Base-by-base conservation (phyloP, 805 yeast genomes). In the Cyberlindnera bimundalis region DNA sequence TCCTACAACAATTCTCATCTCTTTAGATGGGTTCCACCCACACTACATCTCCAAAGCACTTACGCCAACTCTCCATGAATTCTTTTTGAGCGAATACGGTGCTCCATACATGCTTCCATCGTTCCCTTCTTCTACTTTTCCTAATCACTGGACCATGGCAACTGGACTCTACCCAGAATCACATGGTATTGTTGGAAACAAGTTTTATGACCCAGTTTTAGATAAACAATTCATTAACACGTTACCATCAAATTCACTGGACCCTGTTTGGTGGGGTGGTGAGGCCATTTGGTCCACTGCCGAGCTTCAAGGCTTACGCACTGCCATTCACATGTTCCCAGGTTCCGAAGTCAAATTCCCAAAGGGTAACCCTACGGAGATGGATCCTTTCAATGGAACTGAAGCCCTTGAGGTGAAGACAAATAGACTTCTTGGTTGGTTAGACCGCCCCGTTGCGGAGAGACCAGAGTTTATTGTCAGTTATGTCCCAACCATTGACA, bases 301-400 rank as follows among this genome's bases (percentile, higher is more conserved):
- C 0, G 68, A 67, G 21, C 59, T 60, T 15, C 84, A 84, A 44
- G 81, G 79, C 6, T 72, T 82, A 2, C 65, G 65, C 3, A 63
- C 83, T 5, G 95, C 89, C 0, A 82, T 87, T n/a, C 95, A 89
- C 61, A 89, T 88, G 96, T 90, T 95, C 95, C 96, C 96, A 0
- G 96, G 96, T 2, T 79, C 89, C 43, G 96, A 88, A 52, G 95
- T 80, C 7, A 71, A 73, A 19, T 78, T 74, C 55, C 64, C 63
- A 26, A 42, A 56, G 41, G 68, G 75, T 40, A 73, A 70, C 17
- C 80, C 84, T 2, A 56, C 72, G 41, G 73, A 71, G 35, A 49
- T 78, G 25, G 93, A 83, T 49, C 62, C 64, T 39, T 90, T 74
- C 63, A 79, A 87, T 53, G 78, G 77, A 5, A 62, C 78, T 2